A percentile compares a stretch with the other conserved stretches of the same genome.
Conservation (phyloP, 306 rosid species). For the Calophaca sinica region DNA sequence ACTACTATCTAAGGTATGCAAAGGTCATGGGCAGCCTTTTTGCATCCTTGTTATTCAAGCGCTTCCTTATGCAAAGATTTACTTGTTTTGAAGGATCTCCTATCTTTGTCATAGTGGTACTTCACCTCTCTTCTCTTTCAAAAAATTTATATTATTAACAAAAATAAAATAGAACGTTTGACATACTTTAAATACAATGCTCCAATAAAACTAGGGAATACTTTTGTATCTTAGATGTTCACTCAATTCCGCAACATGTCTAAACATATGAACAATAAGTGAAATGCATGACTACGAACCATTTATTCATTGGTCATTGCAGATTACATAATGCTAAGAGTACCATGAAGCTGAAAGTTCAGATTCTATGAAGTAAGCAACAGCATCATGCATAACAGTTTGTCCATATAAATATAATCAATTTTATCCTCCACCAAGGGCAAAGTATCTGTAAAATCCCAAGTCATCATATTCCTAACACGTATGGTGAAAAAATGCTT, state of each 20-base stretch:
- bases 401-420: not conserved
- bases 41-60: slow-evolving; percentile 1
- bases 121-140: slow-evolving; percentile 5
- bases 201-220: not conserved
- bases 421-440: slow-evolving; percentile 17
- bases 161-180: not conserved
- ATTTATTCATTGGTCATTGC: not conserved
- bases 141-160: not conserved
- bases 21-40: slow-evolving; percentile 3
- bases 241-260: not conserved
- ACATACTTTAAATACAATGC: slow-evolving; percentile 3
- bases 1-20: slow-evolving; percentile 1
- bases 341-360: not conserved
- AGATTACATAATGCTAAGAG: not conserved
- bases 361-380: slow-evolving; percentile 8
- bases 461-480: not conserved
- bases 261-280: not conserved
- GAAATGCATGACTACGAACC: not conserved
- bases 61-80: slow-evolving; percentile 4
- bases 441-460: not conserved
- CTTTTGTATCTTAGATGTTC: not conserved
- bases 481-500: no score
- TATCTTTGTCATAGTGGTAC: not conserved
- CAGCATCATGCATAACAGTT: slow-evolving; percentile 1
- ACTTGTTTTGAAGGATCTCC: slow-evolving; percentile 5